Evolutionary conservation across 306 rosid species (phyloP), one percentile per base, ranked within the genome.

Genomic region (Lagenaria siceraria): DNA sequence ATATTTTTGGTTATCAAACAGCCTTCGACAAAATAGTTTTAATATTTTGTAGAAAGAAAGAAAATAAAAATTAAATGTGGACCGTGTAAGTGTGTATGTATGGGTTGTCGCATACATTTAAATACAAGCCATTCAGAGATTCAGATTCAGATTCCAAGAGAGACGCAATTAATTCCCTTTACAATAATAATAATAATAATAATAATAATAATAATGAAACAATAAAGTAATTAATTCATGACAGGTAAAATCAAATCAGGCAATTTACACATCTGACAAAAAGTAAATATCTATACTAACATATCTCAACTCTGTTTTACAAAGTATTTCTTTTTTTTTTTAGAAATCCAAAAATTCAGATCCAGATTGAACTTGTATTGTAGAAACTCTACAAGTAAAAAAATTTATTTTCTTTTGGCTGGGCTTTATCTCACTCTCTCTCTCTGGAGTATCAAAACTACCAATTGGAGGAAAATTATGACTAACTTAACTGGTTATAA

Each of bases 381-480:
- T 48, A 48, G 76, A 48, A 71, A 46, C 21, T 48, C 76, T 25
- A 70, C 76, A 71, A 71, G 76, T 22, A 27, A 48, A 71, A n/a
- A 0, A 25, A 14, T 51, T 46, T 71, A 71, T 71, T 71, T 71
- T 48, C 59, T 48, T 48, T 48, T 27, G 55, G 51, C 7, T 68
- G 52, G 49, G 7, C 72, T n/a, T 18, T 66, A 54, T 68, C 53
- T 43, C n/a, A 31, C 22, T 62, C 42, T 62, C 21, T 71, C 76
- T 71, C 27, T 33, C 17, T 72, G 42, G 53, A 22, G 36, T 24
- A 71, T 70, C 14, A 70, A 70, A 70, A 42, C 12, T 18, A 70
- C 13, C 56, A 22, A 48, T 24, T 8, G 76, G 40, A 48, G 76
- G 25, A 49, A 25, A 27, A 48, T 71, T 46, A 48, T 71, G 40